phyloP scores from a whole-genome alignment of 768 basidiomycete species.

The Paxillus ammoniavirescens region DNA sequence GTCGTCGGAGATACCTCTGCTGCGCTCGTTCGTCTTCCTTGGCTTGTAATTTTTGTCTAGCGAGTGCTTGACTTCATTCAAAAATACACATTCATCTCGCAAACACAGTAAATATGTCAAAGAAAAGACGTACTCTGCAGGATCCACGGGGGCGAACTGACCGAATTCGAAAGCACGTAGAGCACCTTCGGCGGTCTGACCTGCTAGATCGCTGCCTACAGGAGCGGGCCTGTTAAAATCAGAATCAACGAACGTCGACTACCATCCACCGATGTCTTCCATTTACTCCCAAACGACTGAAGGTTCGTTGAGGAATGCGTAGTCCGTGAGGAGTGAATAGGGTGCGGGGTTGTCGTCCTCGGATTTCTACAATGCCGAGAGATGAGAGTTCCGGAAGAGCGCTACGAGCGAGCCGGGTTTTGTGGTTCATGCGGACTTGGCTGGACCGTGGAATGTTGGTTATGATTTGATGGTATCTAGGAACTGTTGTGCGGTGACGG shows the following conservation, averaged over 20 bases:
- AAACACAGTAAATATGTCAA: no score
- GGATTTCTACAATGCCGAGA: no score
- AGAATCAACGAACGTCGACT: no score
- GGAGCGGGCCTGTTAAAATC: no score
- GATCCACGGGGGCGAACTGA: no score
- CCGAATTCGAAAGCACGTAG: no score
- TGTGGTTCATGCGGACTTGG: conserved; percentile 59
- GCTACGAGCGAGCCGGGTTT: conserved; percentile 66
- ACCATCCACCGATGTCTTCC: conserved; percentile 89
- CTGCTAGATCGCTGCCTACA: no score
- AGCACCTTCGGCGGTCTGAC: no score
- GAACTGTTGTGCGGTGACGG: no score
- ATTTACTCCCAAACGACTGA: conserved; percentile 89
- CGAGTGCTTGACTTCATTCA: no score
- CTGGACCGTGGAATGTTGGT: conserved; percentile 84
- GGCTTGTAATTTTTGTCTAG: conserved; percentile 72
- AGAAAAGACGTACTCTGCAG: no score
- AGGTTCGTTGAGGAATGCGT: conserved; percentile 75
- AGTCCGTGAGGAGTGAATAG: conserved; percentile 84
- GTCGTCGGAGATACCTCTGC: conserved; percentile 32
- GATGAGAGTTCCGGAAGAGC: conserved; percentile 87
- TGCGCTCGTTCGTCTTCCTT: conserved; percentile 68
- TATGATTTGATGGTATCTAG: conserved; percentile 78
- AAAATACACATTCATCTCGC: conserved; percentile 5
- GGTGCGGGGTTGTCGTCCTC: conserved; percentile 48